These are phyloP conservation scores for Aspergillus nidulans DNA, from an alignment of 495 filamentous ascomycete species.

Conservation along the genomic window DNA sequence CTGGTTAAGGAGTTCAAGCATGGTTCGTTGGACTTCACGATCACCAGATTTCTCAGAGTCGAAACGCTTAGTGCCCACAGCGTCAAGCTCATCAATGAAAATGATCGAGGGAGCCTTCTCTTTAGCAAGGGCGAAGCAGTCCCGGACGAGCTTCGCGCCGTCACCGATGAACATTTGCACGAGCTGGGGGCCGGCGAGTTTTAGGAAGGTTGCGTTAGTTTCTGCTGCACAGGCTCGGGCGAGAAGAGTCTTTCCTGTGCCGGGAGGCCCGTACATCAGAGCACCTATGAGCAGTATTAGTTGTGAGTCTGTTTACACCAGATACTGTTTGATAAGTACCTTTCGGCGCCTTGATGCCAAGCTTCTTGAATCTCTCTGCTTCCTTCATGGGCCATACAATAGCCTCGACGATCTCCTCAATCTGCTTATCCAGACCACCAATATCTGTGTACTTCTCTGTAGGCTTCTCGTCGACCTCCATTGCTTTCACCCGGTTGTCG, in stretches of 20 bases:
- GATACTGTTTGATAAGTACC: slow-evolving; percentile 66
- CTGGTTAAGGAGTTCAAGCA: slow-evolving; percentile 98
- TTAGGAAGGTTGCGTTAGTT: slow-evolving; percentile 98
- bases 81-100: slow-evolving; percentile 98
- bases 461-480: slow-evolving; percentile 99
- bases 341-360: slow-evolving; percentile 99
- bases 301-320: neutral
- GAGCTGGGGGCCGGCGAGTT: slow-evolving; percentile 96
- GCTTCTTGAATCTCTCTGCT: slow-evolving; percentile 97
- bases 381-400: slow-evolving; percentile 99
- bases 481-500: slow-evolving; percentile 97
- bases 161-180: slow-evolving; percentile 99
- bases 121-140: slow-evolving; percentile 96
- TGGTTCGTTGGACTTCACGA: slow-evolving; percentile 96
- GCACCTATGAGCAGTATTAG: slow-evolving; percentile 57
- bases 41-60: slow-evolving; percentile 98
- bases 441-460: slow-evolving; percentile 99
- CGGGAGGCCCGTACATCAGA: slow-evolving; percentile 97
- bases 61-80: slow-evolving; percentile 97
- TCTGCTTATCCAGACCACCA: slow-evolving; percentile 96
- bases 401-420: slow-evolving; percentile 98
- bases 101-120: slow-evolving; percentile 99
- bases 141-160: slow-evolving; percentile 94
- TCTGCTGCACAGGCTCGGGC: slow-evolving; percentile 96
- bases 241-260: slow-evolving; percentile 93